These are phyloP conservation scores for Globisporangium middletonii DNA, from an alignment of 352 stramenopile species.

Conservation along the genomic window DNA sequence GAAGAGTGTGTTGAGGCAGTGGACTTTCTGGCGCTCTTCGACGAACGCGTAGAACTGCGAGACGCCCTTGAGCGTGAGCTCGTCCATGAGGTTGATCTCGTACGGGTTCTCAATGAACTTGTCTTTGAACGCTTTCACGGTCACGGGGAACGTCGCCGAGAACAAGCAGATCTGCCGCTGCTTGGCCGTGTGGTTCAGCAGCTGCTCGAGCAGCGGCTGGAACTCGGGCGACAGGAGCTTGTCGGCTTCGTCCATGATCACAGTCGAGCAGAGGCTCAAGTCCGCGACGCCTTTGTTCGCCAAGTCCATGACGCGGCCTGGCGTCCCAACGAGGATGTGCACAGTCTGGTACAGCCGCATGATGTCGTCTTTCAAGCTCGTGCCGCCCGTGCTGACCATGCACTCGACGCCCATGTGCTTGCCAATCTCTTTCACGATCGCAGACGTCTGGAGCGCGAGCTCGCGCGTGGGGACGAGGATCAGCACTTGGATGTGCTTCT, in stretches of 20 bases:
- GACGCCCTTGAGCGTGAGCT: constrained; percentile 98
- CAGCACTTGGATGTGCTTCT: constrained; percentile 97
- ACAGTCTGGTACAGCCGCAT: constrained; percentile 99
- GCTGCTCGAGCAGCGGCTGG: constrained; percentile 96
- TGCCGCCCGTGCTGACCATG: constrained; percentile 98
- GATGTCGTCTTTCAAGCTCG: constrained; percentile 99
- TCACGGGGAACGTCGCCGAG: constrained; percentile 99
- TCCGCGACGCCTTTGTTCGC: constrained; percentile 97
- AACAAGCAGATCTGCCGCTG: constrained; percentile 99
- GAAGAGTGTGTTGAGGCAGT: constrained; percentile 99
- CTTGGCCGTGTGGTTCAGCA: constrained; percentile 92
- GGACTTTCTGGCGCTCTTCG: constrained; percentile 98
- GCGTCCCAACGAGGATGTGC: constrained; percentile 98
- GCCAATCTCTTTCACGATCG: constrained; percentile 98
- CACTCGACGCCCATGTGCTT: constrained; percentile 97
- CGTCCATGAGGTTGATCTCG: constrained; percentile 99
- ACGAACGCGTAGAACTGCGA: constrained; percentile 99
- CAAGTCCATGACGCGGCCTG: constrained; percentile 97
- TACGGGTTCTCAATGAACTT: constrained; percentile 98
- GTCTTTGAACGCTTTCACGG: constrained; percentile 98
- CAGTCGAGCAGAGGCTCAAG: constrained; percentile 94
- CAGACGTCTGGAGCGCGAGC: constrained; percentile 97
- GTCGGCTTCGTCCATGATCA: constrained; percentile 99
- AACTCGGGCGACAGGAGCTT: constrained; percentile 99
- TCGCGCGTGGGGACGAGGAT: constrained; percentile 99